A percentile compares a stretch with the other conserved stretches of the same genome.
Conservation (phyloP, 2,329 filamentous ascomycete species). For the Monosporascus sp. region DNA sequence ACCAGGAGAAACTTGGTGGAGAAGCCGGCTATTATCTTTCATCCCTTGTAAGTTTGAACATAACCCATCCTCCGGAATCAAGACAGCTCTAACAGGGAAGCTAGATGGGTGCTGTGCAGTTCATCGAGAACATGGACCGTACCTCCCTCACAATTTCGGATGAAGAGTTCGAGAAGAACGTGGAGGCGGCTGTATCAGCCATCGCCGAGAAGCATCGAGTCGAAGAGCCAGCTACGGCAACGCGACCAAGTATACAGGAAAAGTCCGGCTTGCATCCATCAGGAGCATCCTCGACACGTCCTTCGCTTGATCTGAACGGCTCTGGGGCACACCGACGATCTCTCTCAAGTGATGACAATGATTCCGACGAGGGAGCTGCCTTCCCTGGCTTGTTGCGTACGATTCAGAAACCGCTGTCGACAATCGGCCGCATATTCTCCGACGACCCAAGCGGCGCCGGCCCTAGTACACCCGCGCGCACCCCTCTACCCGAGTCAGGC, state of each 20-base stretch:
- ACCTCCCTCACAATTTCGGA: conserved; percentile 91
- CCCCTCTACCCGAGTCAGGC: conserved; percentile 25
- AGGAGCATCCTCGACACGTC: conserved; percentile 43
- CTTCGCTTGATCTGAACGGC: conserved; percentile 36
- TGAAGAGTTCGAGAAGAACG: conserved; percentile 90
- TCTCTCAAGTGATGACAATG: conserved; percentile 48
- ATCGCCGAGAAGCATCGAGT: conserved; percentile 84
- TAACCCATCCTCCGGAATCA: neutral
- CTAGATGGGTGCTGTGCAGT: conserved; percentile 87
- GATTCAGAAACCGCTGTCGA: conserved; percentile 85
- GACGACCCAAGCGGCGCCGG: conserved; percentile 50
- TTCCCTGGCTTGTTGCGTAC: conserved; percentile 82
- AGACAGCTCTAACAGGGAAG: neutral
- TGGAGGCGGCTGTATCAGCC: conserved; percentile 92
- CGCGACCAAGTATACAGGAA: conserved; percentile 39
- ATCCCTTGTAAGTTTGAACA: conserved; percentile 59
- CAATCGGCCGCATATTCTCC: conserved; percentile 91
- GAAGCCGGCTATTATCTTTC: conserved; percentile 98
- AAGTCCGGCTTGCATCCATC: conserved; percentile 29
- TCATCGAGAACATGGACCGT: conserved; percentile 92
- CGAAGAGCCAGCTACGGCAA: conserved; percentile 39
- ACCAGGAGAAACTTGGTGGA: conserved; percentile 95
- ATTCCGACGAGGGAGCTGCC: conserved; percentile 68
- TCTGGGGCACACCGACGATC: conserved; percentile 45
- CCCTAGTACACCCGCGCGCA: conserved; percentile 32